A percentile compares a stretch with the other conserved stretches of the same genome.
Conservation (phyloP, 2,329 filamentous ascomycete species). For the Chaetomiaceae sp. region DNA sequence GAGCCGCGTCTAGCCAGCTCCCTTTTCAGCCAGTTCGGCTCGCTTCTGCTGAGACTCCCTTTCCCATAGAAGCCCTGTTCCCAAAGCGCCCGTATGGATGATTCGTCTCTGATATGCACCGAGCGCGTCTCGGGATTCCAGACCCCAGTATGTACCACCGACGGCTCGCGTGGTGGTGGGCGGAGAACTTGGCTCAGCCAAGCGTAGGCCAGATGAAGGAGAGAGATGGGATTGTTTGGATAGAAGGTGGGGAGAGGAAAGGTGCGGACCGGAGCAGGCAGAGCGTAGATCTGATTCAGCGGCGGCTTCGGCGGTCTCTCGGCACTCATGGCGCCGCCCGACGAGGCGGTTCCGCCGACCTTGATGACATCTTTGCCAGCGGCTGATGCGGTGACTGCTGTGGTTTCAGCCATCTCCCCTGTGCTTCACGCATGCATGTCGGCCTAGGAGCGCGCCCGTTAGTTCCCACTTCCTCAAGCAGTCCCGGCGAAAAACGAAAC, state of each 20-base stretch:
- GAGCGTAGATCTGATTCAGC: conserved; percentile 71
- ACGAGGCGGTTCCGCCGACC: not conserved
- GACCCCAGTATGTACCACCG: conserved; percentile 63
- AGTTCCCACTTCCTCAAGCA: conserved; percentile 9
- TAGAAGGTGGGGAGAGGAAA: conserved; percentile 85
- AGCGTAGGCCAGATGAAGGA: conserved; percentile 73
- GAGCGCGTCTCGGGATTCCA: conserved; percentile 81
- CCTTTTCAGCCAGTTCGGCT: conserved; percentile 85
- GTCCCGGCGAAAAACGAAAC: not conserved
- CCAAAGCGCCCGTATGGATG: conserved; percentile 78
- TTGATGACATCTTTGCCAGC: conserved; percentile 5
- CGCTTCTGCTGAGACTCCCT: conserved; percentile 85
- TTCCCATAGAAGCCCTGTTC: conserved; percentile 98
- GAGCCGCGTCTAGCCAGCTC: conserved; percentile 70
- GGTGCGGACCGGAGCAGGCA: conserved; percentile 73
- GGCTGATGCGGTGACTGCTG: conserved; percentile 13
- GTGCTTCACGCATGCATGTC: conserved; percentile 49
- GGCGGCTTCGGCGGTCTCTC: conserved; percentile 19
- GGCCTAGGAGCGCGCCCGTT: conserved; percentile 32
- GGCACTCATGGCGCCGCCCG: not conserved
- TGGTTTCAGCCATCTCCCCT: conserved; percentile 41
- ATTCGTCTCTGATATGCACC: conserved; percentile 74
- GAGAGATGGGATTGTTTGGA: conserved; percentile 85
- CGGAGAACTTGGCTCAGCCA: conserved; percentile 72
- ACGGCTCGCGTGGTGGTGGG: conserved; percentile 60